Percentiles rank a stretch among this genome's conserved stretches.
phyloP scores from a whole-genome alignment of 2,329 filamentous ascomycete genomes.

The Aspergillus sp. region DNA sequence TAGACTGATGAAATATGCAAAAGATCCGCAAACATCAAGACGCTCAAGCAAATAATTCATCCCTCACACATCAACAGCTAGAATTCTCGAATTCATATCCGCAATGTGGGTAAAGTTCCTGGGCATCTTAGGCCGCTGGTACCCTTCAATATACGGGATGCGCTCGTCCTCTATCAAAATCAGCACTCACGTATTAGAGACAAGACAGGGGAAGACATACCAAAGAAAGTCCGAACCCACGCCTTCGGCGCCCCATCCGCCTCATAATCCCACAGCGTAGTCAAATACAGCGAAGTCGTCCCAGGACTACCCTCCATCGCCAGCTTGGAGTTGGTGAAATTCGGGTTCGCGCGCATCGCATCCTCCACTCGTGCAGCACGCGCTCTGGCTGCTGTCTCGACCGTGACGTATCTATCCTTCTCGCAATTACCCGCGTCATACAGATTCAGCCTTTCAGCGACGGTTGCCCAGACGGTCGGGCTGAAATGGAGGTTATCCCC shows the following conservation, averaged over 20 bases:
- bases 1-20: too few relatives aligned
- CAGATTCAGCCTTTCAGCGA: not conserved
- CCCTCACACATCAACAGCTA: not conserved
- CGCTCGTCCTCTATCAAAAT: constrained; percentile 6
- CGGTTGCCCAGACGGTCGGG: not conserved
- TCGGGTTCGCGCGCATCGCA: not conserved
- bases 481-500: constrained; percentile 6
- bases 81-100: not conserved
- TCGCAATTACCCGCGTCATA: not conserved
- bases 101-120: not conserved
- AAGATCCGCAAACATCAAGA: too few relatives aligned
- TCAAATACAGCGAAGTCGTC: constrained; percentile 3
- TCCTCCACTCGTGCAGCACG: not conserved
- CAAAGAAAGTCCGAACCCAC: constrained; percentile 6
- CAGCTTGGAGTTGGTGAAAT: not conserved
- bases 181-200: not conserved
- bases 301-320: not conserved
- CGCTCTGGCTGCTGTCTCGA: not conserved
- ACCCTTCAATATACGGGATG: constrained; percentile 9
- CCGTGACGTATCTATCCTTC: not conserved
- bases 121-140: not conserved
- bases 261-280: constrained; percentile 6
- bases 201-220: not conserved
- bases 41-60: not conserved
- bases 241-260: not conserved